Evolutionary conservation across 2,329 filamentous ascomycete genomes (phyloP), one percentile per base, ranked within the genome.

Genomic region (Aspergillus spinulosporus): DNA sequence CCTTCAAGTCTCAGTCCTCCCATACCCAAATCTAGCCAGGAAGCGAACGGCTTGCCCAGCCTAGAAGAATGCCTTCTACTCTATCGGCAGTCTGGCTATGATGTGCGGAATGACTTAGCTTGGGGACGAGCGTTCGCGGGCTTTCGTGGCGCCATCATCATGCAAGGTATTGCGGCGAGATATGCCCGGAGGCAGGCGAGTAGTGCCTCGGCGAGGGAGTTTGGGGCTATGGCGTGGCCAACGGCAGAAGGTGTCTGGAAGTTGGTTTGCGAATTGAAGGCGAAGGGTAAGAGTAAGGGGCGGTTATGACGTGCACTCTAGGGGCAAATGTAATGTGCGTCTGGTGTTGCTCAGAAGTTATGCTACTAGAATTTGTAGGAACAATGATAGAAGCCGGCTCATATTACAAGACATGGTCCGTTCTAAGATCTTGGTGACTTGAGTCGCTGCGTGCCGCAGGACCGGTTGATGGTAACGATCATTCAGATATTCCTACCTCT

Each of bases 161-260:
- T 80, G 87, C 94, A 97, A 78, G 94, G 94, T 2, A 97, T 99
- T 70, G 92, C 92, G 46, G 94, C 94, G 49, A 79, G 94, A 62
- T 89, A 88, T 72, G 94, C 94, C 28, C 77, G 83, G 48, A 79
- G 93, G 46, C 92, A 97, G 80, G 94, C 94, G 37, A 96, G 92
- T 74, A 96, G 91, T 72, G 88, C 85, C 56, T 84, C 88, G 70
- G 94, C 94, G 4, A 82, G 80, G 64, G 81, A 86, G 40, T 90
- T 95, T 74, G 91, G 28, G n/a, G 43, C 34, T 9, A 49, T 44
- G 39, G 40, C 40, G 29, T 44, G 39, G 39, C 49, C 49, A 26
- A 51, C 39, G n/a, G 49, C 49, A 5, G 37, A 31, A 12, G 15
- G 14, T 29, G 49, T 44, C 6, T 51, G 49, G 49, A 28, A 26